Conservation (phyloP, 371 early-diverging fungal genomes). For the Saksenaea vasiformis region DNA sequence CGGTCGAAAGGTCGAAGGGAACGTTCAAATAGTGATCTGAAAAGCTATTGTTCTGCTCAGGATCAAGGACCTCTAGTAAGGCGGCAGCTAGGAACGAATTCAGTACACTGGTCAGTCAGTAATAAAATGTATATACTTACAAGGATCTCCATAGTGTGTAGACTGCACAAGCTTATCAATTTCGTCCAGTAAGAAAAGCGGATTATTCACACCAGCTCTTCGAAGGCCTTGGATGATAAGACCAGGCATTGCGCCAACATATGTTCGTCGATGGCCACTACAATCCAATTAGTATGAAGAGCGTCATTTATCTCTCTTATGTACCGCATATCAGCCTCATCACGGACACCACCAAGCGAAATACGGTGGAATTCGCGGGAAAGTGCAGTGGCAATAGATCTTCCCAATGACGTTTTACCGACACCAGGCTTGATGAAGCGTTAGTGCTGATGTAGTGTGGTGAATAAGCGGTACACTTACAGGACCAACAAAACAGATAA, state of each 20-base stretch:
- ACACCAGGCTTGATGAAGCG: conserved; percentile 56
- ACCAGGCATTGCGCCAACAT: conserved; percentile 88
- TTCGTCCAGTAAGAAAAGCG: conserved; percentile 80
- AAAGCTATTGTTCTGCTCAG: conserved; percentile 80
- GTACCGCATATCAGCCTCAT: conserved; percentile 79
- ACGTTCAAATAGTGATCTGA: conserved; percentile 84
- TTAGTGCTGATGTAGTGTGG: neutral
- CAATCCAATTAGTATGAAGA: neutral
- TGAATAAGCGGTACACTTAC: conserved; percentile 16
- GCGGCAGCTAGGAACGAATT: conserved; percentile 58
- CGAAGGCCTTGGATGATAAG: conserved; percentile 74
- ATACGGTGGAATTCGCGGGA: conserved; percentile 82
- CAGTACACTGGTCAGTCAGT: neutral
- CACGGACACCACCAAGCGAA: conserved; percentile 83
- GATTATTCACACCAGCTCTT: conserved; percentile 74
- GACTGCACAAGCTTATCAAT: conserved; percentile 78
- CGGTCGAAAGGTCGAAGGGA: conserved; percentile 79
- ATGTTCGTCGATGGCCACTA: conserved; percentile 87
- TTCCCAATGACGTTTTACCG: conserved; percentile 84
- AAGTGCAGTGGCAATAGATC: conserved; percentile 75
- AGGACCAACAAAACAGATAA: conserved; percentile 77
- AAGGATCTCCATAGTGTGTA: conserved; percentile 76
- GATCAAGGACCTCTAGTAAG: conserved; percentile 85
- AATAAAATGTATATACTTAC: conserved; percentile 4
- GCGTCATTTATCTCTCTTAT: neutral